phyloP scores from a whole-genome alignment of 345 rosid species.

The Pistacia integerrima region DNA sequence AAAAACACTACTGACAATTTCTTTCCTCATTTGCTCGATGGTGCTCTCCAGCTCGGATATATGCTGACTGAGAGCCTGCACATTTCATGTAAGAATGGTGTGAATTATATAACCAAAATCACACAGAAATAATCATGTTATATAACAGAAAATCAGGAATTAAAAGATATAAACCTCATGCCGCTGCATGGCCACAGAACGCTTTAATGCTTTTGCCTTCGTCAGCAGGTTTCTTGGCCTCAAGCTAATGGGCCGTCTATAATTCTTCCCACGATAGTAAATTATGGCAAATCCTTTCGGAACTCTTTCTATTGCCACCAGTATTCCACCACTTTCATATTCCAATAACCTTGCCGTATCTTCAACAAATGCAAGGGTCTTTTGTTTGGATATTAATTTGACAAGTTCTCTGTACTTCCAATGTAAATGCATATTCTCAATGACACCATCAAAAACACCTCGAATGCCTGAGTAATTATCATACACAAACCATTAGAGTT shows the following conservation, averaged over 20 bases:
- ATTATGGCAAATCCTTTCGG: slow-evolving; percentile 94
- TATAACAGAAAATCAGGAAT: slow-evolving; percentile 3
- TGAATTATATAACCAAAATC: slow-evolving; percentile 2
- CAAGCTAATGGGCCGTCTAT: slow-evolving; percentile 76
- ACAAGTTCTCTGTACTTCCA: slow-evolving; percentile 99
- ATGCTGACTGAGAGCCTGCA: slow-evolving; percentile 96
- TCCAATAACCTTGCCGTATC: slow-evolving; percentile 91
- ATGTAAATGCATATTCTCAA: slow-evolving; percentile 99
- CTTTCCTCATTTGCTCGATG: slow-evolving; percentile 72
- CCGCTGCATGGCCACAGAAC: slow-evolving; percentile 92
- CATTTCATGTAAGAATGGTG: slow-evolving; percentile 19
- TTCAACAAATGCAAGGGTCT: slow-evolving; percentile 88
- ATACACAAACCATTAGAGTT: slow-evolving; percentile 23
- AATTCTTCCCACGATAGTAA: slow-evolving; percentile 95
- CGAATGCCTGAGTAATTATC: slow-evolving; percentile 70
- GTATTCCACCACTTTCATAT: slow-evolving; percentile 94
- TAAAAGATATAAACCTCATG: slow-evolving; percentile 69
- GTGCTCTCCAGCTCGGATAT: slow-evolving; percentile 78
- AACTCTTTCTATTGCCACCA: slow-evolving; percentile 87
- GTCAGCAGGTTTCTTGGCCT: slow-evolving; percentile 96
- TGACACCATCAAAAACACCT: slow-evolving; percentile 96
- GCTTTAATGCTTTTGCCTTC: slow-evolving; percentile 95
- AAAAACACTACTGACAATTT: slow-evolving; percentile 64
- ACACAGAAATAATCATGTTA: slow-evolving; percentile 16
- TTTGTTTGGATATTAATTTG: slow-evolving; percentile 92